Base-by-base conservation (phyloP, 1,284 basidiomycete genomes). In the Testicularia cyperi region DNA sequence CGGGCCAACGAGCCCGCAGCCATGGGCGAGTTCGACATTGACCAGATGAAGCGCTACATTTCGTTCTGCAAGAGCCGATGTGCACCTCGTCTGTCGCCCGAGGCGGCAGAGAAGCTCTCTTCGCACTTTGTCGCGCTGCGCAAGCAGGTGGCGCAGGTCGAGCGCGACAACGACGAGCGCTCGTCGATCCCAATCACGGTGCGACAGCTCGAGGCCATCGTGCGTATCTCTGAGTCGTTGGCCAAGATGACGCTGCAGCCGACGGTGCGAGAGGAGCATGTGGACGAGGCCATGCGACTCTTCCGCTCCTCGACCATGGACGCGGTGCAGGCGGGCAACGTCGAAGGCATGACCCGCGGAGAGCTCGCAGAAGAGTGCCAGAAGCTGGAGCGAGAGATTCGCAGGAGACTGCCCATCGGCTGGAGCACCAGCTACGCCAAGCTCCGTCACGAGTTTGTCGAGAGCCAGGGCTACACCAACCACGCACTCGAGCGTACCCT, bases 301-400 rank as follows among this genome's bases (percentile, higher is more conserved):
- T 99, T 99, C 86, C 96, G 95, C 70, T 95, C 87, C 79, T 96
- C 92, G 14, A 99, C 95, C 1, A 97, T 98, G 94, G 91, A 98
- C 77, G 95, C 95, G 19, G 92, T 98, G 20, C 89, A 90, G 20
- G 91, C 92, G 5, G 82, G 82, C n/a, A 90, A 88, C 32, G 86
- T 90, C 6, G 94, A 97, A 66, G 95, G 95, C 1, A 83, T 98
- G 68, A 91, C 90, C 13, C 85, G 92, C 35, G 86, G 88, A 5
- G 90, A 94, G 73, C 80, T 98, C 21, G 92, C 94, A 75, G 92
- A 92, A 55, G 95, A 98, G 80, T 92, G 97, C 81, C 81, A 83
- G 43, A 83, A 84, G 66, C 92, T 99, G 63, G 95, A 98, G 78
- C 86, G 86, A 70, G 95, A 98, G 77, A 82, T 99, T 43, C 81